These are phyloP conservation scores for Penicillium coffeae DNA, from an alignment of 495 filamentous ascomycete genomes.

Conservation along the genomic window DNA sequence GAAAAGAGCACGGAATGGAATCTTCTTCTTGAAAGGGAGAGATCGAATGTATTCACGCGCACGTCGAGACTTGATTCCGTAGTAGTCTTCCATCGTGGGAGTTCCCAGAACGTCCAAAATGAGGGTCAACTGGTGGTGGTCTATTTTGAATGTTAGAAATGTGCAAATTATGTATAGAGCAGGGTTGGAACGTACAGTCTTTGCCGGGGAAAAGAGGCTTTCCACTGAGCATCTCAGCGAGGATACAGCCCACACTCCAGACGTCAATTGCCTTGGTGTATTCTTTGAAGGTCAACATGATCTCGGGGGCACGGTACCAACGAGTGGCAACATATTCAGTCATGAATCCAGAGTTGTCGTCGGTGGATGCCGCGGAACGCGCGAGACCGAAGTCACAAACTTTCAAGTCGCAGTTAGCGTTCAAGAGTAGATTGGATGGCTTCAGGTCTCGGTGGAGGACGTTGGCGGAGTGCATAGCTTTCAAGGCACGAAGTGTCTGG, in stretches of 20 bases:
- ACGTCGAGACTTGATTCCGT: slow-evolving; percentile 97
- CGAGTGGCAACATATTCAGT: slow-evolving; percentile 99
- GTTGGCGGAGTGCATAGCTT: slow-evolving; percentile 99
- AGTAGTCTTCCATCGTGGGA: slow-evolving; percentile 99
- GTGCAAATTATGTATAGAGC: neutral
- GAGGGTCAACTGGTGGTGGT: slow-evolving; percentile 97
- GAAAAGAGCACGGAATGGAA: slow-evolving; percentile 95
- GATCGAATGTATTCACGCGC: slow-evolving; percentile 98
- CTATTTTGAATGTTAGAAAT: slow-evolving; percentile 38
- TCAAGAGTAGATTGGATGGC: slow-evolving; percentile 92
- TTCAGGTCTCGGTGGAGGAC: slow-evolving; percentile 97
- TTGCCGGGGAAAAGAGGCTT: slow-evolving; percentile 99
- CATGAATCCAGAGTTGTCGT: slow-evolving; percentile 99
- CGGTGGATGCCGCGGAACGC: slow-evolving; percentile 84
- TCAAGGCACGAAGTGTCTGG: slow-evolving; percentile 95
- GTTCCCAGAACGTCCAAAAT: slow-evolving; percentile 98
- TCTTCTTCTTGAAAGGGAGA: slow-evolving; percentile 99
- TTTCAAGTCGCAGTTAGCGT: slow-evolving; percentile 98
- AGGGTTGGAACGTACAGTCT: slow-evolving; percentile 72
- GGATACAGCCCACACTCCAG: slow-evolving; percentile 98
- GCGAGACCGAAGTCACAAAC: slow-evolving; percentile 98
- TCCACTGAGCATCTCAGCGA: slow-evolving; percentile 99
- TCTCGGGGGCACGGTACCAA: slow-evolving; percentile 99
- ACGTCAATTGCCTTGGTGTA: slow-evolving; percentile 99
- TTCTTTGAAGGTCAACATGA: slow-evolving; percentile 99